Conservation (phyloP, 1,284 basidiomycete species). For the Ustilago xerochloae region DNA sequence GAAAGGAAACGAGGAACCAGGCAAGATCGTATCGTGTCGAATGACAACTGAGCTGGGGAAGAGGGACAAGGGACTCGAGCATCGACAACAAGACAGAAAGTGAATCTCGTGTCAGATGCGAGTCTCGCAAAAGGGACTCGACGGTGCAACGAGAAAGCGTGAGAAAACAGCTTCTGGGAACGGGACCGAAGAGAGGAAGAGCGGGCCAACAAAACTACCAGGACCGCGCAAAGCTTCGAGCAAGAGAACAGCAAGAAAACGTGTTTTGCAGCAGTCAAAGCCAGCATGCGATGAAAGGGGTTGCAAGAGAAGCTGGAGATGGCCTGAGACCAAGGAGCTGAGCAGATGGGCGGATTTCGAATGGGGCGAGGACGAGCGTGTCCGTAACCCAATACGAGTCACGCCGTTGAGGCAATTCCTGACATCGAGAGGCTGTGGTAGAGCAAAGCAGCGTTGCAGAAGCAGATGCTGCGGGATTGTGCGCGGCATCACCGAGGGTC, state of each 20-base stretch:
- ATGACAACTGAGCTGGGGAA: neutral
- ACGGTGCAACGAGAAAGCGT: neutral
- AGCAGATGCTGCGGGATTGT: constrained; percentile 21
- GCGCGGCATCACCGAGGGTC: neutral
- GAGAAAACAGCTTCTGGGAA: neutral
- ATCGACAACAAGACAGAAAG: neutral
- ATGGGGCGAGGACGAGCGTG: neutral
- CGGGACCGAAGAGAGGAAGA: constrained; percentile 10
- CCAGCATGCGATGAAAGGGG: neutral
- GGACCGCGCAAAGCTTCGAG: neutral
- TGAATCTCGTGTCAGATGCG: neutral
- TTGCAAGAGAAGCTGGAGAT: too few relatives aligned
- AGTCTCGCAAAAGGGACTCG: constrained; percentile 2
- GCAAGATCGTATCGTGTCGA: neutral
- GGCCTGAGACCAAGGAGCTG: too few relatives aligned
- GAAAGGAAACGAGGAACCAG: neutral
- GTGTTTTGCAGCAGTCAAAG: neutral
- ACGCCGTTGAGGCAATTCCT: neutral
- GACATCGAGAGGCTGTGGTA: neutral
- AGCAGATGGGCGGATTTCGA: too few relatives aligned
- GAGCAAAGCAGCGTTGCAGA: constrained; percentile 4
- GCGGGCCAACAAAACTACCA: constrained; percentile 26
- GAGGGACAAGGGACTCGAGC: neutral
- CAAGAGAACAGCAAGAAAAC: neutral
- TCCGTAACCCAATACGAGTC: neutral